These are phyloP conservation scores for Agrocybe praecox DNA, from an alignment of 768 basidiomycete species.

Conservation along the genomic window DNA sequence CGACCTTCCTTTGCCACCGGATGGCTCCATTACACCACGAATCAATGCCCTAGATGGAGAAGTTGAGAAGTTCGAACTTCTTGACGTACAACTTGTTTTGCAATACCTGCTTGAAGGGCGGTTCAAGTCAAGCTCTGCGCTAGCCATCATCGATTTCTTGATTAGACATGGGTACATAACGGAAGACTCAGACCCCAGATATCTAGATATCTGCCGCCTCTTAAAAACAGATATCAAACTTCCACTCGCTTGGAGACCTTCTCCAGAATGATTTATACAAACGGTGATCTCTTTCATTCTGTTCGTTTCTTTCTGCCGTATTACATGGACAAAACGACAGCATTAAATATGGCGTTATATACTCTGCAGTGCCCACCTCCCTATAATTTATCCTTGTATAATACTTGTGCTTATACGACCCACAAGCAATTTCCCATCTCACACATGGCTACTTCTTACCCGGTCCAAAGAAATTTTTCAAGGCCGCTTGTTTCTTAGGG, in stretches of 20 bases:
- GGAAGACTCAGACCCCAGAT: conserved; percentile 32
- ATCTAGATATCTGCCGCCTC: conserved; percentile 28
- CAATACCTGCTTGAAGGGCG: conserved; percentile 30
- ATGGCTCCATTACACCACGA: conserved; percentile 32
- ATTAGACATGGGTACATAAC: conserved; percentile 37
- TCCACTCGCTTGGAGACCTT: conserved; percentile 26
- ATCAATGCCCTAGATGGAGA: conserved; percentile 42
- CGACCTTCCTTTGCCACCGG: conserved; percentile 40
- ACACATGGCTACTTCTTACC: conserved; percentile 17
- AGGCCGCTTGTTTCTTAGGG: conserved; percentile 28
- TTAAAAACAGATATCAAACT: conserved; percentile 28
- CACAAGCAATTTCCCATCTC: not conserved
- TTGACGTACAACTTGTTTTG: conserved; percentile 34
- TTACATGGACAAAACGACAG: not conserved
- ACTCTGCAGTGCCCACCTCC: not conserved
- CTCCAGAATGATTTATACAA: not conserved
- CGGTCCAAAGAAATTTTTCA: conserved; percentile 39
- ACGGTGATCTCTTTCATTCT: too few relatives aligned
- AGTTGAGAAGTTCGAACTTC: conserved; percentile 42
- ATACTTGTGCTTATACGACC: not conserved
- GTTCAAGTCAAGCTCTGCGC: conserved; percentile 46
- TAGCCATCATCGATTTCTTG: conserved; percentile 45
- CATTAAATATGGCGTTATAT: not conserved
- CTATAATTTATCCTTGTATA: not conserved
- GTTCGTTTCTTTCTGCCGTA: not conserved